phyloP scores from a whole-genome alignment of 225 moss, liverwort and hornwort species.

The Sphagnum tenellum region DNA sequence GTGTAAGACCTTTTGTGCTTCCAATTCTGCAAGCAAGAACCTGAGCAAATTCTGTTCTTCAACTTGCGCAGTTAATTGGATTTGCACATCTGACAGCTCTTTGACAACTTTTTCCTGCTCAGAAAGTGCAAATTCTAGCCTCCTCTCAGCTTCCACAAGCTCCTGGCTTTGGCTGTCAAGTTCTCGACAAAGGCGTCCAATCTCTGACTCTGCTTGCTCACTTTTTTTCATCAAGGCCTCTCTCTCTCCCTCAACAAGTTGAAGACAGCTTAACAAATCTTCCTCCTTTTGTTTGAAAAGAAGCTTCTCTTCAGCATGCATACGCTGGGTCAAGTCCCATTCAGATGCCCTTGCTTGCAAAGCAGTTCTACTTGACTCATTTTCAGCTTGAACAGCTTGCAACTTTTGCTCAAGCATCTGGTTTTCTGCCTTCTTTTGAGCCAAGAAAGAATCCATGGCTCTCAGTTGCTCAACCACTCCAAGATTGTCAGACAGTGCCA shows the following conservation, averaged over 20 bases:
- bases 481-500: slow-evolving; percentile 30
- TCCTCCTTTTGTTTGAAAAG: slow-evolving; percentile 8
- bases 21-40: slow-evolving; percentile 29
- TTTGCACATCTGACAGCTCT: slow-evolving; percentile 15
- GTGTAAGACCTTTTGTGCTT: slow-evolving; percentile 27
- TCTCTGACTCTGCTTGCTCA: slow-evolving; percentile 10
- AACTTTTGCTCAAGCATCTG: slow-evolving; percentile 32
- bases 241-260: slow-evolving; percentile 22
- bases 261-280: slow-evolving; percentile 14
- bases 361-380: slow-evolving; percentile 11
- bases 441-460: slow-evolving; percentile 28
- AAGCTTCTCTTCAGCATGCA: slow-evolving; percentile 7
- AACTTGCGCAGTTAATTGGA: slow-evolving; percentile 9
- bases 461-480: slow-evolving; percentile 26
- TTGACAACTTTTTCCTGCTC: slow-evolving; percentile 14
- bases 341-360: slow-evolving; percentile 16
- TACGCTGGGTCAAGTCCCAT: not conserved
- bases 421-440: slow-evolving; percentile 32
- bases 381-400: slow-evolving; percentile 22
- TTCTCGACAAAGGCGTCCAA: slow-evolving; percentile 17
- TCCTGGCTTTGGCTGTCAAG: slow-evolving; percentile 18
- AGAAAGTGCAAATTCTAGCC: slow-evolving; percentile 17
- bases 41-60: slow-evolving; percentile 27
- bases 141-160: slow-evolving; percentile 16
- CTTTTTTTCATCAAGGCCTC: slow-evolving; percentile 11